Evolutionary conservation across 2,329 filamentous ascomycete genomes (phyloP), one percentile per base, ranked within the genome.

Genomic region (Aspergillus melleus): DNA sequence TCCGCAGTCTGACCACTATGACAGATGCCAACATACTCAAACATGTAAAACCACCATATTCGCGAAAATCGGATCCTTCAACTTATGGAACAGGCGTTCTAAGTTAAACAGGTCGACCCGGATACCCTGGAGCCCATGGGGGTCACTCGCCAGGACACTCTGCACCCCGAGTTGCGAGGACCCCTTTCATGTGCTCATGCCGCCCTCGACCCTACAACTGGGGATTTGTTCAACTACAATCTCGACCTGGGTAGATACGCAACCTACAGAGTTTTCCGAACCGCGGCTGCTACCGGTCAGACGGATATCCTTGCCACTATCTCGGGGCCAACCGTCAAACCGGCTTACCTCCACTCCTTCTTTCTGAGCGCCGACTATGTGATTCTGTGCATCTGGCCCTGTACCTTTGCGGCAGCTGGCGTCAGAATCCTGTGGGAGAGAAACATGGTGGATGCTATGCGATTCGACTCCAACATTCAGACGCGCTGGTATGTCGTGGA

Each of bases 171-270:
- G 0, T 81, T 93, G 14, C 86, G 80, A 24, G 90, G 91, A 0
- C 84, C 83, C 0, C 72, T 90, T 14, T 88, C 88, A 2, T 87
- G 84, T 49, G 85, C 91, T 0, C 91, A 95, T 69, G 85, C 87
- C 0, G 85, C 88, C 58, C 81, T 83, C 1, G 90, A 93, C 69
- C 88, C 88, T 0, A 73, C 75, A 0, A 91, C 87, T 0, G 90
- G 90, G 11, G 90, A 94, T 64, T 68, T 89, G 5, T 92, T 85
- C 81, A 94, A 94, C 75, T 93, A 85, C 76, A 94, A 94, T 68
- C 82, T 92, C 11, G 82, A 87, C 0, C 72, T 90, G 22, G 87
- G 87, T 0, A 73, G 72, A 0, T 70, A 70, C 0, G 71, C 84
- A 1, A 84, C 80, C 0, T 94, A 92, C 70, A 85, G 88, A n/a